Conservation (phyloP, 129 eudicot genomes). For the Centella asiatica region DNA sequence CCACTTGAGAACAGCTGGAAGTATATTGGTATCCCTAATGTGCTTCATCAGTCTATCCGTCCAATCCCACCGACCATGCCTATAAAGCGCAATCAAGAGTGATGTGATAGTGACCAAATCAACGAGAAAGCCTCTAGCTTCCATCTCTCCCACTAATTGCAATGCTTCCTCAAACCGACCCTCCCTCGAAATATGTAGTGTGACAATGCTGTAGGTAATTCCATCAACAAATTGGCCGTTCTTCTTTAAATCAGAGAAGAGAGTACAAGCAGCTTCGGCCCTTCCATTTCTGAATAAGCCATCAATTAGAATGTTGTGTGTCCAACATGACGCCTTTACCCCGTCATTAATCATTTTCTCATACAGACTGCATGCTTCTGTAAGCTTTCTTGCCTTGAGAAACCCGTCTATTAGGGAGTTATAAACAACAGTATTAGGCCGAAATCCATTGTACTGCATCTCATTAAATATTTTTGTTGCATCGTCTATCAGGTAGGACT, state of each 20-base stretch:
- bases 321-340: slow-evolving; percentile 60
- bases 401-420: slow-evolving; percentile 78
- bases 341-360: slow-evolving; percentile 88
- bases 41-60: slow-evolving; percentile 54
- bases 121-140: slow-evolving; percentile 69
- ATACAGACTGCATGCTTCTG: slow-evolving; percentile 72
- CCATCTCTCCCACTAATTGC: slow-evolving; percentile 82
- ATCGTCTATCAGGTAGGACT: slow-evolving; percentile 54
- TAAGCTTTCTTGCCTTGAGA: slow-evolving; percentile 61
- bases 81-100: slow-evolving; percentile 46
- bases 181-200: slow-evolving; percentile 54
- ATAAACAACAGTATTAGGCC: slow-evolving; percentile 56
- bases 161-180: slow-evolving; percentile 57
- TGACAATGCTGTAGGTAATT: slow-evolving; percentile 66
- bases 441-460: slow-evolving; percentile 75
- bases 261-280: slow-evolving; percentile 62
- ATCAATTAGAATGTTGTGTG: slow-evolving; percentile 73
- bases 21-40: slow-evolving; percentile 50
- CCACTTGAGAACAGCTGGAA: slow-evolving; percentile 60
- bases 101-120: slow-evolving; percentile 81
- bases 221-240: slow-evolving; percentile 79
- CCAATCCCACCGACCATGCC: slow-evolving; percentile 52
- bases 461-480: slow-evolving; percentile 64
- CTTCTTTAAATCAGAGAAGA: slow-evolving; percentile 69
- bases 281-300: slow-evolving; percentile 72